A percentile compares a stretch with the other conserved stretches of the same genome.
Evolutionary conservation across 768 basidiomycete species (phyloP).

Genomic region (Cystoderma amianthinum): DNA sequence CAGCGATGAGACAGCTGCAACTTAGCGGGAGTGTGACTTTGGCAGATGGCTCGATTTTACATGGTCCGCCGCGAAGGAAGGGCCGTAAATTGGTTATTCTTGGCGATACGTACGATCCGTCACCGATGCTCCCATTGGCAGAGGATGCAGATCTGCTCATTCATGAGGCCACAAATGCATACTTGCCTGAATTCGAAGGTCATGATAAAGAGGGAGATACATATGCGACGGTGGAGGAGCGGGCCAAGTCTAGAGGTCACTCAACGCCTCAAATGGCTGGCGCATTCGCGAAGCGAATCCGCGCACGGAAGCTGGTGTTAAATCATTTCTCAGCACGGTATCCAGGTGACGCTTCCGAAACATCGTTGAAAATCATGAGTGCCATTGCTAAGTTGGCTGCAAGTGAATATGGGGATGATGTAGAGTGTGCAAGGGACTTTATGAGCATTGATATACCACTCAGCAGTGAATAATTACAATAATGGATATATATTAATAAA

Average conservation of each 20-base stretch:
- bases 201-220: conserved; percentile 57
- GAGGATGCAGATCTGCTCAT: conserved; percentile 65
- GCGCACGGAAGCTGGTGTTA: conserved; percentile 57
- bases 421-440: conserved; percentile 68
- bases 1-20: conserved; percentile 60
- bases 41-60: conserved; percentile 64
- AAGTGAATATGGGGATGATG: conserved; percentile 38
- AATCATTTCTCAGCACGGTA: conserved; percentile 88
- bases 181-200: conserved; percentile 59
- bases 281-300: conserved; percentile 60
- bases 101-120: conserved; percentile 82
- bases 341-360: conserved; percentile 52
- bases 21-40: conserved; percentile 57
- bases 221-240: conserved; percentile 50
- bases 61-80: conserved; percentile 54
- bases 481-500: conserved; percentile 10
- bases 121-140: conserved; percentile 55
- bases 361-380: conserved; percentile 50
- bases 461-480: conserved; percentile 1
- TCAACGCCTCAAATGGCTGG: conserved; percentile 92
- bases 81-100: conserved; percentile 78
- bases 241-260: conserved; percentile 74
- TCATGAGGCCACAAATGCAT: conserved; percentile 89
- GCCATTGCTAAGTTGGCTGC: conserved; percentile 55
- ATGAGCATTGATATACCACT: conserved; percentile 61